Evolutionary conservation across 257 asterid species (phyloP).

Genomic region (Salvia miltiorrhiza): DNA sequence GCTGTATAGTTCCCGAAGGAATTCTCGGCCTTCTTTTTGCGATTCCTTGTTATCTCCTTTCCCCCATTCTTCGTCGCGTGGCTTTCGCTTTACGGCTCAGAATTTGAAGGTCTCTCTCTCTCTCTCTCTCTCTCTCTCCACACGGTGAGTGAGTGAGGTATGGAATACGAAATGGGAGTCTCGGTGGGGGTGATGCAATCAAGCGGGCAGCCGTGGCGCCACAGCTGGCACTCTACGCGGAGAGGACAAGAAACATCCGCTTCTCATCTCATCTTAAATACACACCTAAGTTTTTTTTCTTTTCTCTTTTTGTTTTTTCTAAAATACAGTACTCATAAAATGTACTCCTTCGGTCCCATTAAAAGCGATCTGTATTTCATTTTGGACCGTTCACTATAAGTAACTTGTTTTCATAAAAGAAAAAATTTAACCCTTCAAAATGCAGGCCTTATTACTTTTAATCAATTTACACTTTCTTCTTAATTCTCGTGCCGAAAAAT

Average conservation of each 20-base stretch:
- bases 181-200: not conserved
- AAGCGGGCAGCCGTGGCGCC: constrained; percentile 31
- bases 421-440: no score
- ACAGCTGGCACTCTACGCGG: constrained; percentile 73
- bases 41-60: not conserved
- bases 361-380: no score
- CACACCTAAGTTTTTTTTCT: not conserved
- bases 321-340: no score
- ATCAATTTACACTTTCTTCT: no score
- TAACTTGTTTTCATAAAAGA: no score
- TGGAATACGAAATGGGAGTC: constrained; percentile 1
- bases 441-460: no score
- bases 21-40: not conserved
- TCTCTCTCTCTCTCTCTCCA: not conserved
- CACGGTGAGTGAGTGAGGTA: constrained; percentile 10
- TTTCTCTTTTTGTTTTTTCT: no score
- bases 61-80: not conserved
- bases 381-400: no score
- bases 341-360: no score
- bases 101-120: not conserved
- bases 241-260: not conserved
- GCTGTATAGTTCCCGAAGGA: not conserved
- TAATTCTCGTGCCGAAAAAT: no score
- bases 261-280: not conserved
- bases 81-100: not conserved